Base-by-base conservation (phyloP, 257 asterid species). In the Gynochthodes officinalis region DNA sequence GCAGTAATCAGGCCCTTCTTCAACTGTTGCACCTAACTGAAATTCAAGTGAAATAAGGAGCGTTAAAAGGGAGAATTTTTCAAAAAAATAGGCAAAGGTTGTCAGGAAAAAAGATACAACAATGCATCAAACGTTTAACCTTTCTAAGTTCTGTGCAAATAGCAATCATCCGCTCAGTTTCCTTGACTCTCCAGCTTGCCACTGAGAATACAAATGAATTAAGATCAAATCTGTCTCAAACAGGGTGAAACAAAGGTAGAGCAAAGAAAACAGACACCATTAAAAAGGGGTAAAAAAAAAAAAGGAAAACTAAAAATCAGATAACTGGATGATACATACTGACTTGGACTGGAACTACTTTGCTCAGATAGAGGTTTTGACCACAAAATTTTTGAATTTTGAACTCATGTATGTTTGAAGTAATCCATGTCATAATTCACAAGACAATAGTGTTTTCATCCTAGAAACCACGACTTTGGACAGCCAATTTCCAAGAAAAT, bases 141-240 rank as follows among this genome's bases (percentile, higher is more conserved):
- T 94, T 94, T 85, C 97, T 84, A 43, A 95, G 96, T 75, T 90
- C 97, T 19, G 99, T 95, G 86, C 98, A 93, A 75, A 93, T 88
- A 70, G 98, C 98, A 54, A 93, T 91, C 98, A 93, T 93, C 69
- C 97, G 85, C 78, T 93, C 98, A 0, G 97, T 89, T 88, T 93
- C 98, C 90, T 93, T 93, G 42, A 93, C 99, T 81, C 99, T 95
- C 99, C 99, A 95, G 88, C 99, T 95, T 59, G 98, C 99, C 87
- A 95, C 99, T 92, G 88, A 40, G 32, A 77, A 61, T 44, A 71
- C 46, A 65, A 23, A 37, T 58, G 60, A 46, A 64, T 35, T 76
- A 39, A 61, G 58, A 49, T 23, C 28, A 37, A n/a, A 50, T 49
- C 53, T 48, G 30, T 62, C 4, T 14, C 46, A 16, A 4, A 15